Evolutionary conservation across 768 basidiomycete species (phyloP), one percentile per base, ranked within the genome.

Genomic region (Amanita polypyramis): DNA sequence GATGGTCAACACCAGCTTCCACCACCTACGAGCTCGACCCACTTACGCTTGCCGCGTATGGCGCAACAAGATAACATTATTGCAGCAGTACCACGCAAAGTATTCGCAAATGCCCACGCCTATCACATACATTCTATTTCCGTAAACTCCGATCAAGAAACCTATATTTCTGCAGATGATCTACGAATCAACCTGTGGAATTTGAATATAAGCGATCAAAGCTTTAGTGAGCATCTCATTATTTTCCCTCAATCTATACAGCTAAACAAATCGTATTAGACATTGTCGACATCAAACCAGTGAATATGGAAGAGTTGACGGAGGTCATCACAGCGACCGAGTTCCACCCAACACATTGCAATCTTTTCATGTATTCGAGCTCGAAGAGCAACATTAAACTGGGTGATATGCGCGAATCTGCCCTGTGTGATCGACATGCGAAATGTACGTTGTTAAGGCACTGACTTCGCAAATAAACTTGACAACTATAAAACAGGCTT

Each of bases 61-160:
- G 70, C 82, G 34, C 82, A 83, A 51, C 95, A 97, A 67, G 96
- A 99, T 66, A 92, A 92, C 59, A 97, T 98, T 65, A 93, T 97
- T 56, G 96, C 96, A 37, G 96, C 96, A 49, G 93, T 98, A 20
- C 96, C 96, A 15, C 82, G 95, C 51, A 99, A 98, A 68, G 94
- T 99, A 38, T 99, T 97, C 68, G 87, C 95, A 52, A 99, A 98
- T 64, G 96, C 96, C 1, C 96, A 98, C 61, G 95, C 95, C 36
- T 99, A 99, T 70, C 96, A 99, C 68, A 97, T 99, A 76, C 97
- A 98, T 66, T 97, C 95, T 55, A 97, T 99, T 65, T 93, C 91
- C 45, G 91, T 98, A 62, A 99, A 99, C 67, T 97, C 93, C 48
- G 96, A 99, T 67, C 93, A 96, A 59, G 96, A 99, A 72, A 99